Evolutionary conservation across 169 alveolate genomes (phyloP), one percentile per base, ranked within the genome.

Genomic region (Plasmodium vinckei): DNA sequence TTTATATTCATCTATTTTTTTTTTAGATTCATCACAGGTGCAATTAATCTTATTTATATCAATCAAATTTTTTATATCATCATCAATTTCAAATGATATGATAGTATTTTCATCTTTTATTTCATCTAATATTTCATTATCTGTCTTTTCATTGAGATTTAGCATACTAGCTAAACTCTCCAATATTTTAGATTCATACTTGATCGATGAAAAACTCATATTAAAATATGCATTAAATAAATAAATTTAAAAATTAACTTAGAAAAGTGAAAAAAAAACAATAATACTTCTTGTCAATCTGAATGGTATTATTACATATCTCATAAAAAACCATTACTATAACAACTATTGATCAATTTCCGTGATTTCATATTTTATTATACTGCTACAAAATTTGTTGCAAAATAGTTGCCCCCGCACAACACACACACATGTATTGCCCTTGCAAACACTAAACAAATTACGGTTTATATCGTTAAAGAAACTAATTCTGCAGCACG

Each of bases 11-110:
- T 68, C 87, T 1, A 86, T 70, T 70, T 69, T 86, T 86, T 70
- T 68, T 71, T 71, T 86, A 5, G 91, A 68, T 56, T 69, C 87
- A 33, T 86, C 56, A 86, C 91, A 86, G 5, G 91, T 86, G 44
- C 91, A 86, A 51, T 86, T 86, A 70, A 86, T 86, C 71, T 86
- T 86, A 65, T 65, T 46, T 1, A 86, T 53, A 59, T 86, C 70
- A 42, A 86, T 61, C 25, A 69, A 64, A 23, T 49, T 57, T 53
- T 59, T 70, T 57, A 86, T 60, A 44, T 86, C 91, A n/a, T 86
- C 91, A 60, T 86, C 91, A n/a, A 86, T 70, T 72, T 86, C 87
- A 54, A 86, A 86, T 15, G 17, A 4, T 0, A 54, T 67, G 1
- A 33, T 27, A 12, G 15, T 39, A 19, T 54, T 82, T 9, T 69